Conservation (phyloP, 2,329 filamentous ascomycete genomes). For the Neoarthrinium moseri region DNA sequence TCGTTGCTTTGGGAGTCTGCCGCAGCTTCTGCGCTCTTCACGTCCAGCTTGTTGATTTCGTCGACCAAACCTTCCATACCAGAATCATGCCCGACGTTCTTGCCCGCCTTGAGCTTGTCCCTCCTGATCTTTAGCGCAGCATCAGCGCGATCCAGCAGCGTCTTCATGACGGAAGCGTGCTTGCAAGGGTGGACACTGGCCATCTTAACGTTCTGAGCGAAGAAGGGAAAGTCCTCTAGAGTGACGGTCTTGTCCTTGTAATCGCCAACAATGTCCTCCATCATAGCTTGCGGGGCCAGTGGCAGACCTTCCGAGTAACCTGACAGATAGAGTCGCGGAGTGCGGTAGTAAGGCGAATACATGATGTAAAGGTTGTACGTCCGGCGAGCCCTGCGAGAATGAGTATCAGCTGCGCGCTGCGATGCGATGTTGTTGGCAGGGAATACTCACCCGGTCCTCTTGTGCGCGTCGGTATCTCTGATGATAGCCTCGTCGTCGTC, state of each 20-base stretch:
- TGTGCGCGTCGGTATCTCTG: constrained; percentile 60
- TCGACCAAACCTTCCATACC: constrained; percentile 87
- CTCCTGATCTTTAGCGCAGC: constrained; percentile 85
- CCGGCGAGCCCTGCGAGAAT: constrained; percentile 65
- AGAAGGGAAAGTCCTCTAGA: constrained; percentile 95
- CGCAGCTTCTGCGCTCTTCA: constrained; percentile 49
- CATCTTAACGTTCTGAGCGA: constrained; percentile 89
- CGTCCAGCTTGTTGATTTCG: constrained; percentile 67
- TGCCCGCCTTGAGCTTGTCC: constrained; percentile 70
- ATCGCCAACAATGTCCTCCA: constrained; percentile 94
- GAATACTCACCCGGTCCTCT: constrained; percentile 41
- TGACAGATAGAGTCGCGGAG: constrained; percentile 90
- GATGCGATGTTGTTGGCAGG: too few relatives aligned
- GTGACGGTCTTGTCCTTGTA: constrained; percentile 99
- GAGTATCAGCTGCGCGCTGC: constrained; percentile 11
- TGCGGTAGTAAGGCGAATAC: constrained; percentile 95
- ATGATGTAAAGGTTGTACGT: constrained; percentile 99
- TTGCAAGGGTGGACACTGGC: constrained; percentile 96
- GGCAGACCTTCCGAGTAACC: constrained; percentile 85
- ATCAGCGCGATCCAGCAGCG: constrained; percentile 90
- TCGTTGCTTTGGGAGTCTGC: constrained; percentile 51
- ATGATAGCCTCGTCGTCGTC: constrained; percentile 97
- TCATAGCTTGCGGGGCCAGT: constrained; percentile 81
- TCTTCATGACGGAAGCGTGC: constrained; percentile 97
- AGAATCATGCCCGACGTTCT: constrained; percentile 45